Evolutionary conservation across 1,284 basidiomycete genomes (phyloP).

Genomic region (Boletellus deceptivus): DNA sequence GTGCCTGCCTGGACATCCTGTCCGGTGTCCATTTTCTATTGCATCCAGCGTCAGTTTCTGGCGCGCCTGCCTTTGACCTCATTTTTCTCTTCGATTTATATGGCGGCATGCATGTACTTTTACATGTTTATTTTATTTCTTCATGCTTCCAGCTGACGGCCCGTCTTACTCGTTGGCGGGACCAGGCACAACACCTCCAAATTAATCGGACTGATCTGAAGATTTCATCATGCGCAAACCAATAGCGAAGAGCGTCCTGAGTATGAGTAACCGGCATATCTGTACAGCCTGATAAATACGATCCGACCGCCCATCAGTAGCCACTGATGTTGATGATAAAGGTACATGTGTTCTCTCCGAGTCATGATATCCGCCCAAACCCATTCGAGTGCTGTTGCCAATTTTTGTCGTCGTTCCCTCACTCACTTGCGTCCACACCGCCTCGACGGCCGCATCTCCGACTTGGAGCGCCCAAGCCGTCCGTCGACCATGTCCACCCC

Average conservation of each 20-base stretch:
- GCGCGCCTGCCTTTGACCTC: not conserved
- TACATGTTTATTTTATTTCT: not conserved
- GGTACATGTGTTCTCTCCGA: not conserved
- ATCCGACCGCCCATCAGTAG: slow-evolving; percentile 3
- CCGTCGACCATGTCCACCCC: not conserved
- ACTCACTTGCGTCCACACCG: slow-evolving; percentile 16
- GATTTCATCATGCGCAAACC: too few relatives aligned
- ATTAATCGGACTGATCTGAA: not conserved
- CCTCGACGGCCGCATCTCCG: slow-evolving; percentile 25
- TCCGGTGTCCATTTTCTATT: not conserved
- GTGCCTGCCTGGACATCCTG: too few relatives aligned
- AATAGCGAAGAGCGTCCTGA: not conserved
- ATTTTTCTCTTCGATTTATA: not conserved
- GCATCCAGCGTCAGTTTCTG: too few relatives aligned
- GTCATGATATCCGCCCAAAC: not conserved
- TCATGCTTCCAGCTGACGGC: slow-evolving; percentile 16
- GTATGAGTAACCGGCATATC: not conserved
- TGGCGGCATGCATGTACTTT: slow-evolving; percentile 7
- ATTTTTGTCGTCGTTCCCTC: too few relatives aligned
- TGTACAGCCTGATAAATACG: slow-evolving; percentile 6
- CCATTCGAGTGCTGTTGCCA: too few relatives aligned
- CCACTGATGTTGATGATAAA: not conserved
- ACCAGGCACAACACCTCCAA: not conserved
- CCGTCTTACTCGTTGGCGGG: too few relatives aligned
- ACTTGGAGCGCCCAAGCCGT: slow-evolving; percentile 24